Evolutionary conservation across 1,139 yeast genomes (phyloP), one percentile per base, ranked within the genome.

Genomic region (Magnusiomyces ingens): DNA sequence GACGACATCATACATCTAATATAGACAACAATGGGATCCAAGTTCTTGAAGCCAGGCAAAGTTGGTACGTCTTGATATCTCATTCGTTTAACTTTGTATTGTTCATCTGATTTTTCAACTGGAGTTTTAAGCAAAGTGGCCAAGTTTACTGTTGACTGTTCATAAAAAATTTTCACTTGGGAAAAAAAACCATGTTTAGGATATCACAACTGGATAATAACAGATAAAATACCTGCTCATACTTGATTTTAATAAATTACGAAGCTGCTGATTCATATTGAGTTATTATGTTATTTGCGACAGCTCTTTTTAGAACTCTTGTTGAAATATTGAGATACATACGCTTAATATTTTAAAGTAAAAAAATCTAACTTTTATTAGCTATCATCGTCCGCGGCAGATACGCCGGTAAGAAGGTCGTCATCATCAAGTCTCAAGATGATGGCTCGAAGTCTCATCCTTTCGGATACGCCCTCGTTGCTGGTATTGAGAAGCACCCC

Each of bases 371-470:
- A 58, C 59, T 50, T 53, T 48, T 36, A 55, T 58, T 73, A 87
- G 98, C 99, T 81, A 91, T 93, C 80, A 91, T 93, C 77, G 96
- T 93, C 79, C 94, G 98, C 79, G 99, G 99, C 75, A 94, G 99
- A 83, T 93, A 84, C 88, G 99, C 99, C 77, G 99, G 99, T 84
- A 93, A 91, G 89, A 94, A 94, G 87, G 99, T 94, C 68, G 99
- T 94, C 76, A 90, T 94, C 76, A 93, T 94, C 75, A 90, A 89
- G 80, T 94, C 97, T 70, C 95, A 88, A 77, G 99, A 94, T 75
- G 98, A 93, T 73, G 99, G 99, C 75, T 83, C 98, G 81, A 94
- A 93, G 82, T 75, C 95, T 63, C 97, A 93, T 84, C 95, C 95
- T 73, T 94, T 91, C 86, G 96, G 97, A 75, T 99, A 94, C 74